Conservation (phyloP, 1,284 basidiomycete species). For the Xerocomus minutiporus region DNA sequence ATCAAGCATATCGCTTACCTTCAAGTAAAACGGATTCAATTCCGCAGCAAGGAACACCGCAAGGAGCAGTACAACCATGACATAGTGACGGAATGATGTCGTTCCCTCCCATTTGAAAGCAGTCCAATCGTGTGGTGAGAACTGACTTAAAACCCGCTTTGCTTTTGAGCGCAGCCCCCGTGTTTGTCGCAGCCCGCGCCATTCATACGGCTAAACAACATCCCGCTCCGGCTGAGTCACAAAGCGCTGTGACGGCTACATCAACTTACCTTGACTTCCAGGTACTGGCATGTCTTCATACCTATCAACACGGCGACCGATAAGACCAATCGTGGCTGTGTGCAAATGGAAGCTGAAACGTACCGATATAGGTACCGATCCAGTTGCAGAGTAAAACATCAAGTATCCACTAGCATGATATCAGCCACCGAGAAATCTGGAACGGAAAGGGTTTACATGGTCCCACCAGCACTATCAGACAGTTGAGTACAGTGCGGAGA, state of each 20-base stretch:
- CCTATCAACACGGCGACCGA: conserved; percentile 39
- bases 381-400: conserved; percentile 84
- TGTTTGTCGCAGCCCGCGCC: conserved; percentile 77
- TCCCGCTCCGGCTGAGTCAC: not conserved
- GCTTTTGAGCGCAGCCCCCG: conserved; percentile 73
- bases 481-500: conserved; percentile 15
- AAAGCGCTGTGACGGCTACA: not conserved
- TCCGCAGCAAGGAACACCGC: conserved; percentile 79
- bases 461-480: conserved; percentile 77
- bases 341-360: conserved; percentile 8
- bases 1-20: conserved; percentile 41
- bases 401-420: conserved; percentile 62
- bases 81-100: conserved; percentile 68
- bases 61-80: conserved; percentile 68
- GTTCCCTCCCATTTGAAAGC: conserved; percentile 85
- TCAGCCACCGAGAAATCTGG: conserved; percentile 8
- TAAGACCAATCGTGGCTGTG: conserved; percentile 3
- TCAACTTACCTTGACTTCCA: conserved; percentile 70
- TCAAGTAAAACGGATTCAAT: conserved; percentile 80
- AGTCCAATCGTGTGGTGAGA: conserved; percentile 82
- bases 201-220: conserved; percentile 63
- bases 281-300: conserved; percentile 80
- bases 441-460: conserved; percentile 49
- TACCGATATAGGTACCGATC: conserved; percentile 77
- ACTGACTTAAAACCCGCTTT: conserved; percentile 71